Evolutionary conservation across 2,329 filamentous ascomycete species (phyloP).

Genomic region (Gliomastix tumulicola): DNA sequence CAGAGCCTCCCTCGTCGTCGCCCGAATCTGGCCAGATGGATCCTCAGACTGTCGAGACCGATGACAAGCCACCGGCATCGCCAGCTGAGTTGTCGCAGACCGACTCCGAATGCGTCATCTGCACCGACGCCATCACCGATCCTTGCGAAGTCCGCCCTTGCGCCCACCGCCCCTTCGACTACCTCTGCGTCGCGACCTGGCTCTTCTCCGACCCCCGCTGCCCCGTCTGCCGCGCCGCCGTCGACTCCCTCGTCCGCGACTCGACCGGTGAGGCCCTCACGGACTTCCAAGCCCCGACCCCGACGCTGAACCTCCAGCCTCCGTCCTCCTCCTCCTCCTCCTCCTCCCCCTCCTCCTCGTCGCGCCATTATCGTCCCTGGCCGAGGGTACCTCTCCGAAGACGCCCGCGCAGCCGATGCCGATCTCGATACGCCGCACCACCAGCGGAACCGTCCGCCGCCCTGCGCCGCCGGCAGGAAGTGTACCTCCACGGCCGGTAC

Average conservation of each 20-base stretch:
- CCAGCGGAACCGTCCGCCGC: slow-evolving; percentile 3
- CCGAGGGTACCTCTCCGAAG: no score
- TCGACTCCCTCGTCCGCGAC: background rate
- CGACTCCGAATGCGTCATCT: slow-evolving; percentile 97
- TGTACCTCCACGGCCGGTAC: slow-evolving; percentile 68
- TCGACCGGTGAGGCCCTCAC: background rate
- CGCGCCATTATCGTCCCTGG: no score
- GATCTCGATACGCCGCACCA: slow-evolving; percentile 1
- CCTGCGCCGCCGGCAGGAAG: slow-evolving; percentile 50
- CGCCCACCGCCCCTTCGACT: slow-evolving; percentile 76
- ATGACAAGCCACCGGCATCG: no score
- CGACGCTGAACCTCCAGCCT: background rate
- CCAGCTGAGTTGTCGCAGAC: no score
- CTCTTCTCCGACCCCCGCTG: slow-evolving; percentile 65
- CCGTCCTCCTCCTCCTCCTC: background rate
- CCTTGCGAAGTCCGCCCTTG: slow-evolving; percentile 69
- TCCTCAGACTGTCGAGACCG: no score
- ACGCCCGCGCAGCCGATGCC: background rate
- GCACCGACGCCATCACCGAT: slow-evolving; percentile 69
- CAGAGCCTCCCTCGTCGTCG: no score
- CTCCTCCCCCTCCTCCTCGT: background rate
- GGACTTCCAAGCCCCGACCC: background rate
- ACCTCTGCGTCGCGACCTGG: slow-evolving; percentile 78
- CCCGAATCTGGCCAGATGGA: no score
- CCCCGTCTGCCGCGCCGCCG: slow-evolving; percentile 63